Percentiles rank a stretch among this genome's conserved stretches.
Conservation (phyloP, 495 filamentous ascomycete genomes). For the Thozetella sp. region DNA sequence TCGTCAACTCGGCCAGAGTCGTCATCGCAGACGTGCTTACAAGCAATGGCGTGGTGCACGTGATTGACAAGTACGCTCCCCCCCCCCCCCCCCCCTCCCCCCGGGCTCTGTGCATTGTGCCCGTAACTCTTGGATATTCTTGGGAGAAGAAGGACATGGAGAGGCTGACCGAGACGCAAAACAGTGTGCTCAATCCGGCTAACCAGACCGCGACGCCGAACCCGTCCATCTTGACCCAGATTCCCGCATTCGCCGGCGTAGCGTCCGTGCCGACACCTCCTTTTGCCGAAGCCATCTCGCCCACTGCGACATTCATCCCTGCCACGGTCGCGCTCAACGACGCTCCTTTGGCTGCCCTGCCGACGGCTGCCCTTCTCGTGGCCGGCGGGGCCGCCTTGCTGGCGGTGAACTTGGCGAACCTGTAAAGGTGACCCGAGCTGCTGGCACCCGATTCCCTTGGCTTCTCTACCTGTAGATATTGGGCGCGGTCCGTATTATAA, state of each 20-base stretch:
- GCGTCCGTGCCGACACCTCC: constrained; percentile 23
- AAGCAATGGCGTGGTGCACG: constrained; percentile 54
- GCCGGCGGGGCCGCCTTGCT: constrained; percentile 11
- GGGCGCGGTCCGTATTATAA: neutral
- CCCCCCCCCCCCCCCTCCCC: neutral
- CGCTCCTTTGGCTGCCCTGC: neutral
- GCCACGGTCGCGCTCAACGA: constrained; percentile 21
- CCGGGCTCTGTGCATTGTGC: neutral
- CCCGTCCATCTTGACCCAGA: constrained; percentile 29
- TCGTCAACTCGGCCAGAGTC: constrained; percentile 52
- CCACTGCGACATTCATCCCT: constrained; percentile 36
- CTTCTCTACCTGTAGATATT: neutral
- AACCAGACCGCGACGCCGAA: constrained; percentile 29
- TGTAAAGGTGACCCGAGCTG: constrained; percentile 1
- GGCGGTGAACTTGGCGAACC: constrained; percentile 1
- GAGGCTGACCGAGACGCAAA: neutral
- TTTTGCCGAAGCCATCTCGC: constrained; percentile 39
- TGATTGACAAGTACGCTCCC: constrained; percentile 44
- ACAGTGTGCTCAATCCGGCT: constrained; percentile 25
- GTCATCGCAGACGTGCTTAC: constrained; percentile 48
- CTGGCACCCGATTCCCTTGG: neutral
- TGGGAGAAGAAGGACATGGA: neutral
- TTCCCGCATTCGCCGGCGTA: constrained; percentile 36
- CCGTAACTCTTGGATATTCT: too few relatives aligned
- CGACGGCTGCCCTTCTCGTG: constrained; percentile 5